A percentile compares a stretch with the other conserved stretches of the same genome.
These are phyloP conservation scores for Westerdykella ornata DNA, from an alignment of 2,329 filamentous ascomycete genomes.

Conservation along the genomic window DNA sequence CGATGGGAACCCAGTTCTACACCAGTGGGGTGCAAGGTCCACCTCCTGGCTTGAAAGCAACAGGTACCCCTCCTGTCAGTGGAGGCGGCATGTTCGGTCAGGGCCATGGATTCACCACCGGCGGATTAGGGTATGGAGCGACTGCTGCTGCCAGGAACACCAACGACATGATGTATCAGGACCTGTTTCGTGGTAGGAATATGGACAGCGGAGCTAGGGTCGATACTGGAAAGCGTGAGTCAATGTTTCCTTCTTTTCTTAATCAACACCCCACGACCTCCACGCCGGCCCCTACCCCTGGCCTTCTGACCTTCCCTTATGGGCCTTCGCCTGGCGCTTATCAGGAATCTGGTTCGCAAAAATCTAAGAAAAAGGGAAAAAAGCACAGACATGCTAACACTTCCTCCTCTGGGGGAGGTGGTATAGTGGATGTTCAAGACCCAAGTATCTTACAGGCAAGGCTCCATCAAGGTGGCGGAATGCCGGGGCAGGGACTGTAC, in stretches of 20 bases:
- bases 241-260: conserved; percentile 86
- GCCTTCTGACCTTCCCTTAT: conserved; percentile 87
- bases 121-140: conserved; percentile 56
- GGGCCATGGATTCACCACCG: conserved; percentile 71
- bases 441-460: conserved; percentile 98
- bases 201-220: conserved; percentile 60
- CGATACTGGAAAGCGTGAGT: conserved; percentile 97
- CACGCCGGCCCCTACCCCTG: conserved; percentile 80
- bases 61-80: conserved; percentile 80
- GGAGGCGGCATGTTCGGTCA: conserved; percentile 82
- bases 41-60: conserved; percentile 90
- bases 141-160: conserved; percentile 63
- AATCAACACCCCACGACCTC: conserved; percentile 78
- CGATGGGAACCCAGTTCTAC: conserved; percentile 64
- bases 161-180: conserved; percentile 67
- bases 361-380: conserved; percentile 99
- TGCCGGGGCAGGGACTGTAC: conserved; percentile 80
- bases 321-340: conserved; percentile 76
- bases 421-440: conserved; percentile 99
- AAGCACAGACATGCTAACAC: conserved; percentile 99
- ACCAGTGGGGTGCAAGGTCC: conserved; percentile 81
- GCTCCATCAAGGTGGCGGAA: conserved; percentile 82
- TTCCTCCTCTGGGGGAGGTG: conserved; percentile 99
- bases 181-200: conserved; percentile 64
- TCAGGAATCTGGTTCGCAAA: conserved; percentile 80